These are phyloP conservation scores for Kazachstania sp. DNA, from an alignment of 1,139 yeast genomes.

Conservation along the genomic window DNA sequence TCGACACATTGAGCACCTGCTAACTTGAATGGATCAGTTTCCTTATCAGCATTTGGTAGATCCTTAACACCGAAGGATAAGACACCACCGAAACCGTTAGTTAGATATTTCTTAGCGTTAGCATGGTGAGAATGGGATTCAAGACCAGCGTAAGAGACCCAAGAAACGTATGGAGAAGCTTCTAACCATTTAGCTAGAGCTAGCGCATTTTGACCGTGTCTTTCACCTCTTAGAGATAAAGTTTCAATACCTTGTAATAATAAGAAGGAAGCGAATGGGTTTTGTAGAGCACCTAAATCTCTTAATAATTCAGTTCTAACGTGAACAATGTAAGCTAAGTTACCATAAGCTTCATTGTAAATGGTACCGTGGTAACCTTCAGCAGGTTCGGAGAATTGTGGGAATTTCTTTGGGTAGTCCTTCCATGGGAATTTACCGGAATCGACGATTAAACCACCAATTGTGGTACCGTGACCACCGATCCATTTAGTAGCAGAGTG, in stretches of 20 bases:
- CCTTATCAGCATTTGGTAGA: conserved; percentile 36
- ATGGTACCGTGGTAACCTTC: conserved; percentile 90
- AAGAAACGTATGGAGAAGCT: conserved; percentile 58
- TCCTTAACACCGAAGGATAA: conserved; percentile 83
- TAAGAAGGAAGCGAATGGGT: conserved; percentile 83
- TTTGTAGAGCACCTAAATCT: conserved; percentile 84
- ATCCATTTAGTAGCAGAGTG: conserved; percentile 98
- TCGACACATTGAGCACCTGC: conserved; percentile 82
- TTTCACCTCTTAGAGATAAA: conserved; percentile 82
- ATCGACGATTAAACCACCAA: conserved; percentile 86
- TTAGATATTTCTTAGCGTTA: conserved; percentile 71
- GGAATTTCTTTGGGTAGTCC: conserved; percentile 76
- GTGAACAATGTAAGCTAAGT: conserved; percentile 69
- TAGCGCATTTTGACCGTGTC: conserved; percentile 81
- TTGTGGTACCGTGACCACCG: conserved; percentile 94
- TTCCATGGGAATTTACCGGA: conserved; percentile 91
- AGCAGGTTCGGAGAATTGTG: conserved; percentile 83
- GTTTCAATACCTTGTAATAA: conserved; percentile 90
- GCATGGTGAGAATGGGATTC: conserved; percentile 76
- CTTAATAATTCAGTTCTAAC: conserved; percentile 79
- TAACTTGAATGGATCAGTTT: conserved; percentile 52
- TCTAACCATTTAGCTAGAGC: conserved; percentile 74
- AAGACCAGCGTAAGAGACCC: conserved; percentile 92
- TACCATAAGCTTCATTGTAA: conserved; percentile 74
- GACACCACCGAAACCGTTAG: conserved; percentile 75